phyloP scores from a whole-genome alignment of 768 basidiomycete species.

The Tephrocybe sp. region DNA sequence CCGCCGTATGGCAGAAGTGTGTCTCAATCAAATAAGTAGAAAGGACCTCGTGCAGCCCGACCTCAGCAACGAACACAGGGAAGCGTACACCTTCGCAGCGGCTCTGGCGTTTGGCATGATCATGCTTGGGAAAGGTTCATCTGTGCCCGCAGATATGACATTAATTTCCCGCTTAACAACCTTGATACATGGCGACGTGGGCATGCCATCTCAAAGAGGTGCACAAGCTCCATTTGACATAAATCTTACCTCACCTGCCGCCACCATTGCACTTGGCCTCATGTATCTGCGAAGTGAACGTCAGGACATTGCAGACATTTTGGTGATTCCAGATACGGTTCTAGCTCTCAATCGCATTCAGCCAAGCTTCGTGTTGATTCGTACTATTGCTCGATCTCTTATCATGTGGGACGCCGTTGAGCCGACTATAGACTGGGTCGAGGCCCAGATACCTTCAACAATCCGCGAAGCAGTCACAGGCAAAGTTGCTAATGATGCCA shows the following conservation, averaged over 20 bases:
- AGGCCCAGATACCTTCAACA: conserved; percentile 63
- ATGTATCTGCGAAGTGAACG: conserved; percentile 90
- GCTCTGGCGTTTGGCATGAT: conserved; percentile 94
- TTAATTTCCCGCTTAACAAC: conserved; percentile 65
- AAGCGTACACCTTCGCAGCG: conserved; percentile 87
- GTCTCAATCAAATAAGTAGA: conserved; percentile 79
- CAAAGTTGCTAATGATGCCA: conserved; percentile 59
- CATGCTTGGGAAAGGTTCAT: conserved; percentile 86
- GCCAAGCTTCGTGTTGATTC: conserved; percentile 80
- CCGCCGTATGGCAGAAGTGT: conserved; percentile 89
- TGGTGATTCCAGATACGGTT: conserved; percentile 79
- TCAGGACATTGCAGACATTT: conserved; percentile 80
- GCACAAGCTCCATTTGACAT: conserved; percentile 63
- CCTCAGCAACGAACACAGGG: conserved; percentile 83
- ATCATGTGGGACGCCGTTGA: conserved; percentile 85
- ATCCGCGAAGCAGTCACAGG: conserved; percentile 59
- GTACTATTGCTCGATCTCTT: conserved; percentile 72
- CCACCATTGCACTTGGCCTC: conserved; percentile 83
- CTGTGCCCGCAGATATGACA: conserved; percentile 72
- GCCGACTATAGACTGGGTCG: conserved; percentile 73
- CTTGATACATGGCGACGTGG: conserved; percentile 74
- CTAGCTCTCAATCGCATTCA: conserved; percentile 82
- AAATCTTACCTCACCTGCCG: conserved; percentile 89
- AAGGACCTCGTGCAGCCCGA: conserved; percentile 78
- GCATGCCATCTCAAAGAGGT: conserved; percentile 34